A percentile compares a stretch with the other conserved stretches of the same genome.
These are phyloP conservation scores for Arachis monticola DNA, from an alignment of 331 rosid species.

Conservation along the genomic window DNA sequence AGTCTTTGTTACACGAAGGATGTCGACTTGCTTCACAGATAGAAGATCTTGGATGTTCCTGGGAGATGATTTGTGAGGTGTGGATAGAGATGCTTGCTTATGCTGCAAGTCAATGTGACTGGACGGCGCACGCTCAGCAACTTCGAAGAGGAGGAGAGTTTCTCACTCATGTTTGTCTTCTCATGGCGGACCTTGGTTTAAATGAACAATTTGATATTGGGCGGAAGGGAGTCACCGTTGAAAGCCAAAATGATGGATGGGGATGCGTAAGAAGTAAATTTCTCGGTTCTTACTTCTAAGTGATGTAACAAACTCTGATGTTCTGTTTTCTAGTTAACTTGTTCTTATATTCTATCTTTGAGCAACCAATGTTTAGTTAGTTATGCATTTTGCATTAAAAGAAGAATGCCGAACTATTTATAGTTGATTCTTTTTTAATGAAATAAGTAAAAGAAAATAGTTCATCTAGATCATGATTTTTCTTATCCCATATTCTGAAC, in stretches of 20 bases:
- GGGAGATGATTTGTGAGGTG: neutral
- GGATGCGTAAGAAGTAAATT: neutral
- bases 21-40: neutral
- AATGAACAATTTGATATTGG: neutral
- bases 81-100: neutral
- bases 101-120: neutral
- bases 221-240: neutral
- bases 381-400: neutral
- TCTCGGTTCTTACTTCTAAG: neutral
- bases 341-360: no score
- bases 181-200: neutral
- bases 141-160: neutral
- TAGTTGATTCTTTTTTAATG: no score
- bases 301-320: no score
- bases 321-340: no score
- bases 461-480: no score
- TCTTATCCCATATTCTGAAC: no score
- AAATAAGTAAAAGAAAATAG: no score
- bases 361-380: no score
- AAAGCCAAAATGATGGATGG: neutral
- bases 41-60: neutral
- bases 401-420: no score
- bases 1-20: neutral
- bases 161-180: neutral
- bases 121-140: neutral